Conservation (phyloP, 2,329 filamentous ascomycete genomes). For the Aspergillus pseudoviridinutans region DNA sequence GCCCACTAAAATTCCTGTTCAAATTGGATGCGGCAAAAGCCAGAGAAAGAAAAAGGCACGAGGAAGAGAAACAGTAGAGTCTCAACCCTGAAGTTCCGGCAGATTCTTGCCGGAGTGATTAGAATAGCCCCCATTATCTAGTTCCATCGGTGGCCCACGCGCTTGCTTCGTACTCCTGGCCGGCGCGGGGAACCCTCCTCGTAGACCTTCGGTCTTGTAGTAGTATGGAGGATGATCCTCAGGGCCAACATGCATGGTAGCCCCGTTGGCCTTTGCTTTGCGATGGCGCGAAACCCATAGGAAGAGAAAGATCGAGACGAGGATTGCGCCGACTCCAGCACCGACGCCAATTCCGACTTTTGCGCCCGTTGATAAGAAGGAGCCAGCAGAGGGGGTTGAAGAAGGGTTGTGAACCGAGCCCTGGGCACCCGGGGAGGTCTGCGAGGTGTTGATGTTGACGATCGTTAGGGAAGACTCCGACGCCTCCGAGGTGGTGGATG, state of each 20-base stretch:
- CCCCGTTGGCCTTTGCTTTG: neutral
- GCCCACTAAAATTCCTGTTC: no score
- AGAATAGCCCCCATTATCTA: neutral
- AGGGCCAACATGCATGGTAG: neutral
- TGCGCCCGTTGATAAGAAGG: neutral
- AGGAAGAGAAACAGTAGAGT: conserved; percentile 1
- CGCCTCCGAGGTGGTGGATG: neutral
- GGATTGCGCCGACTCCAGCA: neutral
- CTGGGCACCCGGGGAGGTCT: no score
- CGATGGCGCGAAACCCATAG: neutral
- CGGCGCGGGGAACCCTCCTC: neutral
- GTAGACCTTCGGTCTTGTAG: neutral
- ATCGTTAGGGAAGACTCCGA: no score
- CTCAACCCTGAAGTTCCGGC: neutral
- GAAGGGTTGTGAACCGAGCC: no score
- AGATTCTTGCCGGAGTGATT: neutral
- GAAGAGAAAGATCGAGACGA: neutral
- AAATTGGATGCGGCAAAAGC: no score
- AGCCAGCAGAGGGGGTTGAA: neutral
- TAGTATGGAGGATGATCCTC: neutral
- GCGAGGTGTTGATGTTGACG: no score
- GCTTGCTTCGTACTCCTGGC: neutral
- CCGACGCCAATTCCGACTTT: neutral
- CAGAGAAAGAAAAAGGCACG: no score
- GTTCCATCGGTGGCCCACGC: neutral